Conservation (phyloP, 352 stramenopile genomes). For the Pythium dissimile region DNA sequence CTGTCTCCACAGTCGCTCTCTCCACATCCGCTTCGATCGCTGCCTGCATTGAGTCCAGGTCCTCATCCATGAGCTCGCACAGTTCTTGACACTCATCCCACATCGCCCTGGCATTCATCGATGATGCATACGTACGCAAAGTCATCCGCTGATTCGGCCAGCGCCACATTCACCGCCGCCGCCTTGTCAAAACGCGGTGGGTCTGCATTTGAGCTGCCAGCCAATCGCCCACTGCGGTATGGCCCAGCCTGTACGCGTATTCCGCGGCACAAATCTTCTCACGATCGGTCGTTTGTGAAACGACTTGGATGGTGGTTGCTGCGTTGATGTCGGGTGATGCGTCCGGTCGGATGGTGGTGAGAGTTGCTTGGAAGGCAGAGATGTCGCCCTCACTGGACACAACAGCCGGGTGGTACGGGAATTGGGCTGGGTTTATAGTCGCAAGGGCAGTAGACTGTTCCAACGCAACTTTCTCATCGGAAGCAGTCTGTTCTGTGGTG, state of each 20-base stretch:
- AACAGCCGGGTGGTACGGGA: slow-evolving; percentile 18
- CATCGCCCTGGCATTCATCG: neutral
- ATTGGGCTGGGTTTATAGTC: neutral
- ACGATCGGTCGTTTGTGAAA: neutral
- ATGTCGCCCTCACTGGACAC: slow-evolving; percentile 8
- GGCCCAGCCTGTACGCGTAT: slow-evolving; percentile 10
- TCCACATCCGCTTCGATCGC: slow-evolving; percentile 11
- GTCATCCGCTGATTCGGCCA: slow-evolving; percentile 2
- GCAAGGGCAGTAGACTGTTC: too few species aligned
- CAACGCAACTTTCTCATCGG: neutral
- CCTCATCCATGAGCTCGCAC: slow-evolving; percentile 9
- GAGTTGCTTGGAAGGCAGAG: neutral
- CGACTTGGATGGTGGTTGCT: neutral
- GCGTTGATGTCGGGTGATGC: neutral
- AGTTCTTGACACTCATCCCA: neutral
- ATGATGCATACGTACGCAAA: slow-evolving; percentile 4
- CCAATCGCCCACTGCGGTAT: neutral
- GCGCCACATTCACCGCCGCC: neutral
- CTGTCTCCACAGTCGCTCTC: neutral
- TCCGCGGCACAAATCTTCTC: slow-evolving; percentile 4
- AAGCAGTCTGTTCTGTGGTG: neutral
- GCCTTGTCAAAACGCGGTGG: neutral
- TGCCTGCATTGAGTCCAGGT: slow-evolving; percentile 10
- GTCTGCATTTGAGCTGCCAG: neutral
- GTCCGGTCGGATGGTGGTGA: neutral